A percentile compares a stretch with the other conserved stretches of the same genome.
Conservation (phyloP, 192 early-diverging fungal species). For the Lobosporangium transversale region DNA sequence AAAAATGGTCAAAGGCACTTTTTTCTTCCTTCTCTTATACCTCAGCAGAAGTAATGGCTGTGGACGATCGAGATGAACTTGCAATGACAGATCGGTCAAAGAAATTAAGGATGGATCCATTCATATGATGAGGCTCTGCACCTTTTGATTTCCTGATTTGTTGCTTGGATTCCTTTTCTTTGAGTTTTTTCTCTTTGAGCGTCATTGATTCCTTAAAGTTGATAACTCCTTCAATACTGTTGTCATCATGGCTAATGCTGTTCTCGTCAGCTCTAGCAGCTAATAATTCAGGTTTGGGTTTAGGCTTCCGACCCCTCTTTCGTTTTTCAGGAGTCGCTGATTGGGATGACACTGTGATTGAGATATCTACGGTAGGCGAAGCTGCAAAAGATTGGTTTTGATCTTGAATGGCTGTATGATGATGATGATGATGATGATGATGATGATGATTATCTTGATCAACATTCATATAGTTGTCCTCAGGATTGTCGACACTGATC, state of each 20-base stretch:
- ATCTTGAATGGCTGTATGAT: not conserved
- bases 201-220: slow-evolving; percentile 31
- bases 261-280: no score
- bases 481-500: no score
- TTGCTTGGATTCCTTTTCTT: slow-evolving; percentile 13
- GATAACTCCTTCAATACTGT: no score
- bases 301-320: slow-evolving; percentile 33
- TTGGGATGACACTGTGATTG: not conserved
- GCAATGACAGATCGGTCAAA: slow-evolving; percentile 28
- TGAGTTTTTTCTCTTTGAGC: slow-evolving; percentile 17
- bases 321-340: slow-evolving; percentile 2
- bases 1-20: no score
- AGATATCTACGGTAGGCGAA: slow-evolving; percentile 21
- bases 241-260: no score
- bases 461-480: no score
- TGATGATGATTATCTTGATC: no score
- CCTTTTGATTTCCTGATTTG: slow-evolving; percentile 11
- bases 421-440: no score
- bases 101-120: slow-evolving; percentile 45
- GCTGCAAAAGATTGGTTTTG: not conserved
- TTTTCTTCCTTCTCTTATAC: no score
- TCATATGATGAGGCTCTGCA: not conserved
- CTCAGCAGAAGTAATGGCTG: not conserved
- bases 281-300: slow-evolving; percentile 30
- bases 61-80: no score